Conservation (phyloP, 768 basidiomycete genomes). For the Cubamyces sp. region DNA sequence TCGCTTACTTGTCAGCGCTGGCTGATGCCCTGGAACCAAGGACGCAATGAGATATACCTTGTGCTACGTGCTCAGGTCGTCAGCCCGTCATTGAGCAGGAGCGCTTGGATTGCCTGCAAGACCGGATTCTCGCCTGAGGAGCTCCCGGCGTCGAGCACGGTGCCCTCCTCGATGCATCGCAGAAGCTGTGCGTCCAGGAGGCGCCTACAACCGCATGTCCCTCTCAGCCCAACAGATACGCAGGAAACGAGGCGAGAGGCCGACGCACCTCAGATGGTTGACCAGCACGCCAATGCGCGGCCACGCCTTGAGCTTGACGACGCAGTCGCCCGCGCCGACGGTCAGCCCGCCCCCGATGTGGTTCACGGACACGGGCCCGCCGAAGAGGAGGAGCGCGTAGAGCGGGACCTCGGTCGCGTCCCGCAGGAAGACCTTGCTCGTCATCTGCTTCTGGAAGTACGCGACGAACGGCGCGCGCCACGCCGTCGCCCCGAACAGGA, state of each 20-base stretch:
- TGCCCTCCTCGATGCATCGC: slow-evolving; percentile 66
- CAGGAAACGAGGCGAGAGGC: not conserved
- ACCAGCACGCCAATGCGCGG: slow-evolving; percentile 91
- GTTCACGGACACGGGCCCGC: slow-evolving; percentile 77
- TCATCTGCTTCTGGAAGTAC: slow-evolving; percentile 83
- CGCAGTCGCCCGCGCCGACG: slow-evolving; percentile 54
- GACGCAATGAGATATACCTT: not conserved
- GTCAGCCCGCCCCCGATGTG: slow-evolving; percentile 80
- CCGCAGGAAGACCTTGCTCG: slow-evolving; percentile 82
- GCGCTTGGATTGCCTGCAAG: slow-evolving; percentile 46
- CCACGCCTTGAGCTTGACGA: slow-evolving; percentile 75
- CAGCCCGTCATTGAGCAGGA: slow-evolving; percentile 44
- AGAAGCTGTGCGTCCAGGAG: slow-evolving; percentile 72
- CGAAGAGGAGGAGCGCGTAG: slow-evolving; percentile 85
- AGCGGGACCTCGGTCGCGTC: slow-evolving; percentile 91
- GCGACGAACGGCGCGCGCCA: slow-evolving; percentile 83
- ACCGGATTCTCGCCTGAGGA: slow-evolving; percentile 55
- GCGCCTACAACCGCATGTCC: slow-evolving; percentile 44
- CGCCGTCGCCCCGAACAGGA: slow-evolving; percentile 69
- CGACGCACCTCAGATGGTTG: slow-evolving; percentile 75
- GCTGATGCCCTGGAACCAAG: no score
- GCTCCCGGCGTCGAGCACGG: slow-evolving; percentile 44
- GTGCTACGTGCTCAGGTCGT: slow-evolving; percentile 7
- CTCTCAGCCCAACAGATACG: not conserved
- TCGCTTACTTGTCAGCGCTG: no score